Percentiles rank a stretch among this genome's conserved stretches.
These are phyloP conservation scores for Puccinia triticina DNA, from an alignment of 1,284 basidiomycete genomes.

Conservation along the genomic window DNA sequence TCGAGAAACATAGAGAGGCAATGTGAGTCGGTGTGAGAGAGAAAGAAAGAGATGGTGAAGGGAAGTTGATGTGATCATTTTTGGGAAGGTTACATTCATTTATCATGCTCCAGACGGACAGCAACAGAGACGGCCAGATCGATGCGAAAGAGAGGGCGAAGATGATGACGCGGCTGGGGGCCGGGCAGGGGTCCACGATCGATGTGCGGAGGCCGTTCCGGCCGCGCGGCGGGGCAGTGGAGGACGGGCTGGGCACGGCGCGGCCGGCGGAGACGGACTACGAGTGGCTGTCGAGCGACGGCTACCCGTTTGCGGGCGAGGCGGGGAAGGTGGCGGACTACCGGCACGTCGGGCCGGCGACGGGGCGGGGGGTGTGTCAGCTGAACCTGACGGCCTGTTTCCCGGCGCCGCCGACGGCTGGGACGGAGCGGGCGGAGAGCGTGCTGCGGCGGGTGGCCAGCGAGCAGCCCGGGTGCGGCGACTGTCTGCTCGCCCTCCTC, in stretches of 20 bases:
- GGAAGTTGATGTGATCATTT: background rate
- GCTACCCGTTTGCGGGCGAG: conserved; percentile 12
- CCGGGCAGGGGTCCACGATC: background rate
- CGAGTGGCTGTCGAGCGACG: conserved; percentile 35
- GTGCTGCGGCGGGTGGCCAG: conserved; percentile 3
- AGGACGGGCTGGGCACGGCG: background rate
- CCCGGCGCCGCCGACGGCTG: background rate
- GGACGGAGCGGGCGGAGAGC: background rate
- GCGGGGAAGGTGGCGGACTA: conserved; percentile 10
- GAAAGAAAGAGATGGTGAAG: background rate
- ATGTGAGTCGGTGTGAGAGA: conserved; percentile 22
- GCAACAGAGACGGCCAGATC: conserved; percentile 29
- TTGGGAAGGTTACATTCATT: conserved; percentile 31
- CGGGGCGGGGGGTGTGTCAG: conserved; percentile 1
- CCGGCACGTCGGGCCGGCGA: background rate
- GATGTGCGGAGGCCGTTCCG: background rate
- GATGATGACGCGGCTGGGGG: background rate
- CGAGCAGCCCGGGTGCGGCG: conserved; percentile 30
- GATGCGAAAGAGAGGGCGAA: background rate
- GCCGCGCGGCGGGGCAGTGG: background rate
- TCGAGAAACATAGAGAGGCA: conserved; percentile 50
- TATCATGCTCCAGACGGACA: conserved; percentile 39
- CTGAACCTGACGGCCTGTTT: conserved; percentile 25
- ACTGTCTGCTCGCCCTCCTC: conserved; percentile 32
- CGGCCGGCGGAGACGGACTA: conserved; percentile 19